A percentile compares a stretch with the other conserved stretches of the same genome.
Conservation (phyloP, 1,284 basidiomycete species). For the Pyrrhoderma lamaoense region DNA sequence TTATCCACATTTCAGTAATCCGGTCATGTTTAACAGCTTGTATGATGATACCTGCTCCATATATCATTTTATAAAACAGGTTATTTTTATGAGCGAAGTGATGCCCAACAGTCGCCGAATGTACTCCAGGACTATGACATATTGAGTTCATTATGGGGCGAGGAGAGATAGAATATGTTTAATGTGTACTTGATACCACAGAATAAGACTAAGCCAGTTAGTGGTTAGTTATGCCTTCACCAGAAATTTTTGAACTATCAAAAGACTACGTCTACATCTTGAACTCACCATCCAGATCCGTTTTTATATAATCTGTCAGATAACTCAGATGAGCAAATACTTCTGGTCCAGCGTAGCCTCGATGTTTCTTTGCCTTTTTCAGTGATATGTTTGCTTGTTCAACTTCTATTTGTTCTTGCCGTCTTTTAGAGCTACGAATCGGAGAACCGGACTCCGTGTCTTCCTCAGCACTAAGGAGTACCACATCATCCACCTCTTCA, state of each 20-base stretch:
- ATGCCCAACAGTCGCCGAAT: constrained; percentile 55
- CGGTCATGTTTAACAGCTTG: no score
- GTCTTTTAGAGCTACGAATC: no score
- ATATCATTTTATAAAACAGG: constrained; percentile 56
- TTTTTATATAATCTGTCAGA: constrained; percentile 35
- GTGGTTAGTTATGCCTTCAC: no score
- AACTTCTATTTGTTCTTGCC: no score
- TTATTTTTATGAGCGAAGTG: constrained; percentile 71
- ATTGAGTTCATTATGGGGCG: constrained; percentile 5
- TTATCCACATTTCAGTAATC: no score
- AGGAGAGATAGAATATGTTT: constrained; percentile 1
- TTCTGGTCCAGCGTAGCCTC: constrained; percentile 40
- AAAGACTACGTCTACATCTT: no score
- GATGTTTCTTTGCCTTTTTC: constrained; percentile 25
- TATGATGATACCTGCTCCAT: constrained; percentile 38
- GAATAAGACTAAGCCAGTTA: constrained; percentile 41
- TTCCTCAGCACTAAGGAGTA: no score
- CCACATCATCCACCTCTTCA: no score
- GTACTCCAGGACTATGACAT: constrained; percentile 44
- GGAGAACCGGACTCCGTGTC: no score
- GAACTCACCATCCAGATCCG: constrained; percentile 40
- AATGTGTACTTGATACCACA: constrained; percentile 56
- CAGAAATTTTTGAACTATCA: no score
- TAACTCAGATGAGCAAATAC: constrained; percentile 39
- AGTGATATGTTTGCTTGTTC: background rate